These are phyloP conservation scores for Moniliophthora roreri DNA, from an alignment of 1,284 basidiomycete species.

Conservation along the genomic window DNA sequence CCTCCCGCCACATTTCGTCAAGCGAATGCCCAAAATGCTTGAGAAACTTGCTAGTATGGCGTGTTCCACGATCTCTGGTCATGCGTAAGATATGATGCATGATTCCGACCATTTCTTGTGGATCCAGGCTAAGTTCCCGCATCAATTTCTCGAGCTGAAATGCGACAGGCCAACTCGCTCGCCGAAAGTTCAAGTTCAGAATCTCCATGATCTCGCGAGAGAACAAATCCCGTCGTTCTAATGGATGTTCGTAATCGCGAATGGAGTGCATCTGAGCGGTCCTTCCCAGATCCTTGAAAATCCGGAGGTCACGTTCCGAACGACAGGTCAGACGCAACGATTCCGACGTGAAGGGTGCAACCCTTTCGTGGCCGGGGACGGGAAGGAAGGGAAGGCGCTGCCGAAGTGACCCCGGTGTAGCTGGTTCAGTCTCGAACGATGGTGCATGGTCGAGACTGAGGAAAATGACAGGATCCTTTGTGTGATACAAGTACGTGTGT, in stretches of 20 bases:
- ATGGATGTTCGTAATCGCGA: slow-evolving; percentile 33
- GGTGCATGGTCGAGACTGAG: slow-evolving; percentile 44
- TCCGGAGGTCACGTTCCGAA: slow-evolving; percentile 28
- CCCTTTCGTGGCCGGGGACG: slow-evolving; percentile 21
- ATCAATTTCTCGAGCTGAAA: slow-evolving; percentile 58
- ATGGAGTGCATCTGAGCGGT: slow-evolving; percentile 36
- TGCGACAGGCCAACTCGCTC: slow-evolving; percentile 48
- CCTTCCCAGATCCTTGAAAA: slow-evolving; percentile 38
- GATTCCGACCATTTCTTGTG: slow-evolving; percentile 45
- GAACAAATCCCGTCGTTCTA: slow-evolving; percentile 45
- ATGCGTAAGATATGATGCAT: slow-evolving; percentile 35
- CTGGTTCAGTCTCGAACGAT: slow-evolving; percentile 26
- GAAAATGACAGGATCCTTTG: slow-evolving; percentile 35
- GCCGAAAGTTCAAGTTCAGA: slow-evolving; percentile 34
- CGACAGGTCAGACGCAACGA: slow-evolving; percentile 48
- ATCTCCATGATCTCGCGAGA: slow-evolving; percentile 30
- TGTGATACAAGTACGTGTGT: slow-evolving; percentile 32
- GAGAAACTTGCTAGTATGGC: slow-evolving; percentile 39
- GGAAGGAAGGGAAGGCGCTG: slow-evolving; percentile 24
- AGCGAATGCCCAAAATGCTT: slow-evolving; percentile 38
- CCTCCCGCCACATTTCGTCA: slow-evolving; percentile 28
- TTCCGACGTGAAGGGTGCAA: slow-evolving; percentile 47
- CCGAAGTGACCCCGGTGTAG: slow-evolving; percentile 29
- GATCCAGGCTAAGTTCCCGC: slow-evolving; percentile 39
- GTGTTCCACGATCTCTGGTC: slow-evolving; percentile 28